Evolutionary conservation across 2,329 filamentous ascomycete species (phyloP).

Genomic region (Seiridium unicorne): DNA sequence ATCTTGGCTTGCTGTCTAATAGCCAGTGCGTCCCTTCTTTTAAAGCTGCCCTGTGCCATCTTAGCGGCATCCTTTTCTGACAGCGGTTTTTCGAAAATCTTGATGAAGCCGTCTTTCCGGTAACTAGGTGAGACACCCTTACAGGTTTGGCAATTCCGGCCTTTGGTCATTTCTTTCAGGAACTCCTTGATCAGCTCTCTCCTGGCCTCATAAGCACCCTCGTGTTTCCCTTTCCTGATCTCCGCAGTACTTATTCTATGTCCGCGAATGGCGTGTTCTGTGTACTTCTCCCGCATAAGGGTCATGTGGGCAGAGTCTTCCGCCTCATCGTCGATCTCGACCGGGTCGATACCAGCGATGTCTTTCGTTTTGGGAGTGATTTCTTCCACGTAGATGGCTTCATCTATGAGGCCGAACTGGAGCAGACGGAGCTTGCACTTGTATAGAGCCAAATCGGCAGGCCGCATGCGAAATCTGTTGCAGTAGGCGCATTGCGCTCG

Average conservation of each 20-base stretch:
- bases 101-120: slow-evolving; percentile 86
- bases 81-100: slow-evolving; percentile 86
- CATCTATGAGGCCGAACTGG: slow-evolving; percentile 73
- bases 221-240: slow-evolving; percentile 69
- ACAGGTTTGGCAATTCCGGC: slow-evolving; percentile 67
- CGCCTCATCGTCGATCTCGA: slow-evolving; percentile 39
- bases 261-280: slow-evolving; percentile 67
- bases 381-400: slow-evolving; percentile 44
- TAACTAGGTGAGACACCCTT: slow-evolving; percentile 75
- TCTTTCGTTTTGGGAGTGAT: slow-evolving; percentile 30
- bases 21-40: slow-evolving; percentile 68
- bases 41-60: slow-evolving; percentile 70
- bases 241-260: slow-evolving; percentile 50
- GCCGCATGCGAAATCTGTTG: slow-evolving; percentile 78
- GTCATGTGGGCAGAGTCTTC: slow-evolving; percentile 65
- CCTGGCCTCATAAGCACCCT: slow-evolving; percentile 76
- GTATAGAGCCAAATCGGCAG: slow-evolving; percentile 74
- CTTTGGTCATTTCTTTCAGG: slow-evolving; percentile 67
- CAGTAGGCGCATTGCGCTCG: slow-evolving; percentile 90
- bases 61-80: slow-evolving; percentile 71
- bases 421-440: slow-evolving; percentile 82
- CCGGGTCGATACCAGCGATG: slow-evolving; percentile 31
- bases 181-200: slow-evolving; percentile 79
- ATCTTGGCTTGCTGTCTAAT: slow-evolving; percentile 36
- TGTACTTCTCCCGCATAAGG: slow-evolving; percentile 62